Evolutionary conservation across 2,329 filamentous ascomycete genomes (phyloP).

Genomic region (Aspergillus awamori): DNA sequence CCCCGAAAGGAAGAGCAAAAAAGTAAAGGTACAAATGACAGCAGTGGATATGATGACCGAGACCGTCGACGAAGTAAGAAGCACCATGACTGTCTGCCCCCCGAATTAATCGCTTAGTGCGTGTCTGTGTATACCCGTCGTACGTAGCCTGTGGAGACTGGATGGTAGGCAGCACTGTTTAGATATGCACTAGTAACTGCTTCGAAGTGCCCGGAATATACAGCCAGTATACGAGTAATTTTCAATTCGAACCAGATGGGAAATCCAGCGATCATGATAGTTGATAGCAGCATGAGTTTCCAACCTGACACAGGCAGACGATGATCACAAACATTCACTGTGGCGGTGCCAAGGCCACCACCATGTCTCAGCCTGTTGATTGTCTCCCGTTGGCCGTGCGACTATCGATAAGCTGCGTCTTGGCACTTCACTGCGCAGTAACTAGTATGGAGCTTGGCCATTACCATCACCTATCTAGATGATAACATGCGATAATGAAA

Average conservation of each 20-base stretch:
- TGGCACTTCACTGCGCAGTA: constrained; percentile 16
- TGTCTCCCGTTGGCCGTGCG: constrained; percentile 35
- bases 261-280: background rate
- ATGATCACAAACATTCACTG: background rate
- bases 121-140: constrained; percentile 1
- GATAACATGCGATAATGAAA: too few species aligned
- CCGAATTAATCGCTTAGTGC: background rate
- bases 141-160: constrained; percentile 3
- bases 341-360: background rate
- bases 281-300: background rate
- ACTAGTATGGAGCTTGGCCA: too few species aligned
- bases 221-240: background rate
- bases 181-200: background rate
- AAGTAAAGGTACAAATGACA: constrained; percentile 72
- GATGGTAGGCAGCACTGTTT: constrained; percentile 6
- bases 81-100: constrained; percentile 42
- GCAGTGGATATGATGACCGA: constrained; percentile 48
- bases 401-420: constrained; percentile 44
- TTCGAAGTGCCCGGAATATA: background rate
- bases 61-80: constrained; percentile 49
- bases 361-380: constrained; percentile 2
- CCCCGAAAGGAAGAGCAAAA: constrained; percentile 82
- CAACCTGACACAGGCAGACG: background rate
- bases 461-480: too few species aligned
- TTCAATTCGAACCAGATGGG: background rate